Percentiles rank a stretch among this genome's conserved stretches.
Conservation (phyloP, 2,329 filamentous ascomycete species). For the Ceratocystiopsis brevicomis region DNA sequence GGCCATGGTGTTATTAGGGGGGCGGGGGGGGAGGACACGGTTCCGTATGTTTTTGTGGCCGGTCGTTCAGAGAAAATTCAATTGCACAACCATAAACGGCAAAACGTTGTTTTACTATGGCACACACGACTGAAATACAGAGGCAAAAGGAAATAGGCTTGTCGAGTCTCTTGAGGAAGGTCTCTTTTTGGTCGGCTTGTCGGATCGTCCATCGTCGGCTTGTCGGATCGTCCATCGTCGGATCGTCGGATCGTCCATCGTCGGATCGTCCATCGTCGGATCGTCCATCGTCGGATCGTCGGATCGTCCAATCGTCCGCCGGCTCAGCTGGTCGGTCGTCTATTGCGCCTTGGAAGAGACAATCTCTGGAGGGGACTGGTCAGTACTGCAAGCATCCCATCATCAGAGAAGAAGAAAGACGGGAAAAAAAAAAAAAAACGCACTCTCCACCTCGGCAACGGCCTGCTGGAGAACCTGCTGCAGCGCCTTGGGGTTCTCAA, state of each 20-base stretch:
- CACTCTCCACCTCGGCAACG: conserved; percentile 90
- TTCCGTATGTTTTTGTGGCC: too few species aligned
- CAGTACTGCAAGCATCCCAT: too few species aligned
- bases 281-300: too few species aligned
- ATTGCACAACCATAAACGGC: too few species aligned
- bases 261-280: too few species aligned
- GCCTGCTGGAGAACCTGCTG: conserved; percentile 98
- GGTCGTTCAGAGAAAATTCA: too few species aligned
- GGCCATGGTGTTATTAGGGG: conserved; percentile 18
- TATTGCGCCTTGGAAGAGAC: conserved; percentile 46
- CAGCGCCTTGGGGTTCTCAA: conserved; percentile 91
- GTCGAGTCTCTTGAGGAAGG: too few species aligned
- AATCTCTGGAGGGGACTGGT: conserved; percentile 29
- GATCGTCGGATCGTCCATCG: too few species aligned
- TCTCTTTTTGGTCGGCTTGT: conserved; percentile 9
- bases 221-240: conserved; percentile 34
- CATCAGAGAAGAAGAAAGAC: too few species aligned
- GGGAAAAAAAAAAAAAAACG: conserved; percentile 8
- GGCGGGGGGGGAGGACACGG: too few species aligned
- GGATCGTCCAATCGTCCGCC: conserved; percentile 11
- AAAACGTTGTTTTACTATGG: conserved; percentile 10
- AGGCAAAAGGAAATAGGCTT: neutral
- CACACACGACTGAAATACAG: conserved; percentile 9
- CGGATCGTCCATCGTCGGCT: conserved; percentile 11
- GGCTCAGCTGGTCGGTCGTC: conserved; percentile 19